These are phyloP conservation scores for Gentiana dahurica DNA, from an alignment of 257 asterid species.

Conservation along the genomic window DNA sequence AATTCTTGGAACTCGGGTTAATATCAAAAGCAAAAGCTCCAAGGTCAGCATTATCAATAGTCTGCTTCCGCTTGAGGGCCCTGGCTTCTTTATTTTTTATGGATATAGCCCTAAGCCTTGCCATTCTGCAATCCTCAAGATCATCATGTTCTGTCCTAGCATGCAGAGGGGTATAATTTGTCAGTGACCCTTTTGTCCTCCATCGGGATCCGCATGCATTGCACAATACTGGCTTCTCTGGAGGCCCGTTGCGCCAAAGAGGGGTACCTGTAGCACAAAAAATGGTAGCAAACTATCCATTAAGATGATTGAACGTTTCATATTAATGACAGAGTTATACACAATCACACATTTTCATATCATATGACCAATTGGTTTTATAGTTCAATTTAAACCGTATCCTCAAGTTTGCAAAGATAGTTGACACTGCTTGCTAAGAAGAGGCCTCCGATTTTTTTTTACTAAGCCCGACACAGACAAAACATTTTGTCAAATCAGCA, in stretches of 20 bases:
- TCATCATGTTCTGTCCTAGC: slow-evolving; percentile 82
- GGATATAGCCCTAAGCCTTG: slow-evolving; percentile 46
- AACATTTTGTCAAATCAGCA: too few relatives aligned
- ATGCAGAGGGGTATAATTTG: slow-evolving; percentile 87
- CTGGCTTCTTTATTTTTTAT: slow-evolving; percentile 56
- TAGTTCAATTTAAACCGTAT: too few relatives aligned
- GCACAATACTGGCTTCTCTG: slow-evolving; percentile 73
- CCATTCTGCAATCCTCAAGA: slow-evolving; percentile 45
- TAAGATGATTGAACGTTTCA: background rate
- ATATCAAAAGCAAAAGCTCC: slow-evolving; percentile 31
- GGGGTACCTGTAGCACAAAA: slow-evolving; percentile 56
- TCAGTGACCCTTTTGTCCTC: slow-evolving; percentile 95
- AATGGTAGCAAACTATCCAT: slow-evolving; percentile 11
- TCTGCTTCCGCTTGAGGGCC: slow-evolving; percentile 54
- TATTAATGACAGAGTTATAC: too few relatives aligned
- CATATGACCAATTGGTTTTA: too few relatives aligned
- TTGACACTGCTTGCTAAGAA: too few relatives aligned
- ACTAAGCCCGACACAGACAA: too few relatives aligned
- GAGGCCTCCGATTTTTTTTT: too few relatives aligned
- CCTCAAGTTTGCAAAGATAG: too few relatives aligned
- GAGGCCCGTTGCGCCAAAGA: slow-evolving; percentile 31
- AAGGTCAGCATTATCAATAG: slow-evolving; percentile 28
- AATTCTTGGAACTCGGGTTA: slow-evolving; percentile 39
- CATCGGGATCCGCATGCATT: slow-evolving; percentile 98
- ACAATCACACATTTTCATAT: too few relatives aligned